Evolutionary conservation across 805 yeast species (phyloP), one percentile per base, ranked within the genome.

Genomic region (Candida ponderosae): DNA sequence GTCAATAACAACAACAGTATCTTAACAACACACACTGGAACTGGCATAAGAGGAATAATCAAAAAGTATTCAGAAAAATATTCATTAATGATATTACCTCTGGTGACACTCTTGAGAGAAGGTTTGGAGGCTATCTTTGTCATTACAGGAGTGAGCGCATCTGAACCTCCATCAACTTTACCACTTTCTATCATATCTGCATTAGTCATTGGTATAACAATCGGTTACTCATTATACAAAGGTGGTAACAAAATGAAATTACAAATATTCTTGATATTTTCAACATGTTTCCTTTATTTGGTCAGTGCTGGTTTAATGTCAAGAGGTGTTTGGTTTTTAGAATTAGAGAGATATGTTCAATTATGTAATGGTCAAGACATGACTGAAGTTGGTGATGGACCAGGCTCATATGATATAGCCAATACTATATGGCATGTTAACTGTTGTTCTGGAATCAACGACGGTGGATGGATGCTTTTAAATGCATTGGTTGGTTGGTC

Each of bases 401-500:
- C 96, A 0, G 97, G 97, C 0, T 82, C 94, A 0, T 88, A 88
- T 54, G 95, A 88, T 52, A 79, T 87, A 26, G 47, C 74, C 16
- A 73, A 69, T 32, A 76, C 89, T 9, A 79, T 88, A 2, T 88
- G 97, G 97, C 97, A 88, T 58, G 95, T 88, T 21, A 86, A 88
- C 61, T 87, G 96, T 57, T 88, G 97, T 62, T 86, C 87, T 57
- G 95, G 95, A 21, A 79, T 84, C 44, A 82, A 74, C 15, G 97
- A 88, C 51, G 95, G 95, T 13, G 81, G 82, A 26, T 88, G 95
- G 95, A 87, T 88, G 95, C 68, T 88, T 32, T 68, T 84, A 50
- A 87, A 87, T 33, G 96, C 95, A 2, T 63, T 88, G 7, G 70
- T 88, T 39, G 97, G 97, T 3, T 88, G 97, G 97, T 86, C 89